Evolutionary conservation across 2,329 filamentous ascomycete species (phyloP).

Genomic region (Cladosporium sp.): DNA sequence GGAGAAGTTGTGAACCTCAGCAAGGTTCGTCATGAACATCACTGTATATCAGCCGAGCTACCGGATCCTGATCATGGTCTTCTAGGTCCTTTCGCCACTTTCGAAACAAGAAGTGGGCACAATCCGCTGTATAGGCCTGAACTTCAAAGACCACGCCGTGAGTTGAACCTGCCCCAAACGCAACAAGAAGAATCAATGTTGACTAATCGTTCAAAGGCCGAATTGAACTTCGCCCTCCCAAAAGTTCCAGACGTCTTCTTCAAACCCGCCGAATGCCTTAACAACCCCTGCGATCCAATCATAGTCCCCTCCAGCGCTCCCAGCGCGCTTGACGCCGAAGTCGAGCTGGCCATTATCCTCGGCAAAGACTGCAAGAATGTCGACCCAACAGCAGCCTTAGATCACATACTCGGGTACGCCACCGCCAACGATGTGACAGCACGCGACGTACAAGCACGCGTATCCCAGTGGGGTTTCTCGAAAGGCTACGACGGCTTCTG

Average conservation of each 20-base stretch:
- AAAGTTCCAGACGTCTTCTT: slow-evolving; percentile 52
- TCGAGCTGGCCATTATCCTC: slow-evolving; percentile 56
- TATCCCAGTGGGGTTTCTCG: slow-evolving; percentile 54
- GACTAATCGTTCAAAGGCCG: no score
- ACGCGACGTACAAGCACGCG: slow-evolving; percentile 51
- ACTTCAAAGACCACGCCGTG: slow-evolving; percentile 33
- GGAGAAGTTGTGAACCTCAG: slow-evolving; percentile 41
- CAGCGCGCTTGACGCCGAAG: slow-evolving; percentile 49
- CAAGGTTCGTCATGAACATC: neutral
- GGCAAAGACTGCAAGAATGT: slow-evolving; percentile 52
- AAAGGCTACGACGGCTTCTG: slow-evolving; percentile 57
- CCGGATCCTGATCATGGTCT: slow-evolving; percentile 17
- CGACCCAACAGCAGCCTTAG: slow-evolving; percentile 50
- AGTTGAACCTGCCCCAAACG: slow-evolving; percentile 14
- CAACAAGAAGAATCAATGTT: neutral
- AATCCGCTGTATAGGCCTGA: slow-evolving; percentile 56
- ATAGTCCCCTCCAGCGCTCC: slow-evolving; percentile 52
- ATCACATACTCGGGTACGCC: slow-evolving; percentile 61
- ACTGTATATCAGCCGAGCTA: neutral
- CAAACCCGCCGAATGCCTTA: slow-evolving; percentile 52
- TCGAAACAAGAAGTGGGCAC: slow-evolving; percentile 48
- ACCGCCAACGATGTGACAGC: slow-evolving; percentile 60
- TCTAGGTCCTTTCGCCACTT: slow-evolving; percentile 47
- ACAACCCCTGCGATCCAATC: slow-evolving; percentile 49
- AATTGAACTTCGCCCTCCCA: slow-evolving; percentile 50